Evolutionary conservation across 768 basidiomycete species (phyloP).

Genomic region (Boletus subparvulus): DNA sequence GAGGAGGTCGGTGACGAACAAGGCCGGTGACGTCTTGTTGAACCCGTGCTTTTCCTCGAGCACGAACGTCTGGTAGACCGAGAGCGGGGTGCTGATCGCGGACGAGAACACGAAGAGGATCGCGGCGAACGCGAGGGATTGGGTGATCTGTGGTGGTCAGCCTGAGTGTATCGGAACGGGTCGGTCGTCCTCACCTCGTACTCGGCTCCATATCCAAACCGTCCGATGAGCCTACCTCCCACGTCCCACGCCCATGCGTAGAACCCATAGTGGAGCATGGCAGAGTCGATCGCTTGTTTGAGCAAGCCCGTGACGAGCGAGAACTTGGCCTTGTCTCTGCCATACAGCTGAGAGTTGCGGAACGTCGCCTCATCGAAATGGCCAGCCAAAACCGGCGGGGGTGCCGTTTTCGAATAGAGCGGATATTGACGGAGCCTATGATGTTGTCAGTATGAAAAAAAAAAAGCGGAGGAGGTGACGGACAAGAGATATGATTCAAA

Average conservation of each 20-base stretch:
- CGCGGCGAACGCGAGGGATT: conserved; percentile 77
- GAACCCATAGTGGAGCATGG: conserved; percentile 70
- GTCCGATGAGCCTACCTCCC: conserved; percentile 51
- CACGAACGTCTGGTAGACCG: conserved; percentile 86
- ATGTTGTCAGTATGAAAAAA: neutral
- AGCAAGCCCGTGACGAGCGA: conserved; percentile 71
- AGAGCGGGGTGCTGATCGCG: conserved; percentile 71
- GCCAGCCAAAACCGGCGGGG: conserved; percentile 64
- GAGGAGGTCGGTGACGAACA: conserved; percentile 78
- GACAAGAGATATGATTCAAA: conserved; percentile 90
- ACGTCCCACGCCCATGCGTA: conserved; percentile 81
- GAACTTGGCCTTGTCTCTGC: conserved; percentile 86
- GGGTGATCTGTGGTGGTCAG: conserved; percentile 46
- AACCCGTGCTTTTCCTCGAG: conserved; percentile 95
- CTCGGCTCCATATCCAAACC: conserved; percentile 62
- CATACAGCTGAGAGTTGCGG: conserved; percentile 89
- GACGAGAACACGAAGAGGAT: conserved; percentile 65
- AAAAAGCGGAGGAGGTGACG: conserved; percentile 31
- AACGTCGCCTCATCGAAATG: conserved; percentile 74
- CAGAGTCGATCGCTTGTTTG: conserved; percentile 69
- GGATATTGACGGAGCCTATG: conserved; percentile 74
- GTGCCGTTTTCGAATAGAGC: conserved; percentile 71
- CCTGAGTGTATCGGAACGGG: neutral
- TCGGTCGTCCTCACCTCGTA: conserved; percentile 55
- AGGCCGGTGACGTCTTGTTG: conserved; percentile 83